Base-by-base conservation (phyloP, 352 stramenopile genomes). In the Phytophthora uliginosa region DNA sequence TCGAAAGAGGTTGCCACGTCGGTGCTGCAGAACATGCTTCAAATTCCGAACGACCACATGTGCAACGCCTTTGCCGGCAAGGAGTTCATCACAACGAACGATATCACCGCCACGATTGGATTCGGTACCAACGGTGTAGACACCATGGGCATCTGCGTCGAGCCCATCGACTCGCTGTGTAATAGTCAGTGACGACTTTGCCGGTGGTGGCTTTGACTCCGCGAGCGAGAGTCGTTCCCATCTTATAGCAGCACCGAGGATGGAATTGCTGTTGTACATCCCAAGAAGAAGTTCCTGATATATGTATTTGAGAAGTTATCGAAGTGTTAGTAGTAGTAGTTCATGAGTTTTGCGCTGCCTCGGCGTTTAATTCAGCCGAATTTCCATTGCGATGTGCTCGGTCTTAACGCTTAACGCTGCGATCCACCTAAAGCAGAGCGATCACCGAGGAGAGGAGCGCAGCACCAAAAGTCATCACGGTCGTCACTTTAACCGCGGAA, bases 41-140 rank as follows among this genome's bases (percentile, higher is more conserved):
- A 88, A 47, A 78, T 92, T 42, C 77, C 84, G 2, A 88, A 83
- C 31, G 65, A 80, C 33, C 74, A 83, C 54, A 84, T 81, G 45
- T 92, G 82, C 72, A 69, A 73, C n/a, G 74, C 79, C 5, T 78
- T 88, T 47, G 71, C 47, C 0, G 83, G 74, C 22, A 71, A 78
- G 20, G 10, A 55, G 1, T 89, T 90, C 74, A 80, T 62, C 34
- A 84, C 69, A 36, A 85, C 84, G 1, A 68, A 71, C 3, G 62
- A 66, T 4, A 31, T 9, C 13, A 61, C 59, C 2, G 54, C 54
- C 8, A 71, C 79, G 22, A 81, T 87, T 33, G 56, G 54, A 15
- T 85, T 85, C 52, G 60, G 68, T 12, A 68, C 63, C 1, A 64
- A 76, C 15, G 73, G 48, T 6, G 18, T 79, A 0, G 62, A 82